Percentiles rank a stretch among this genome's conserved stretches.
phyloP scores from a whole-genome alignment of 306 rosid species.

The Myrica gale region DNA sequence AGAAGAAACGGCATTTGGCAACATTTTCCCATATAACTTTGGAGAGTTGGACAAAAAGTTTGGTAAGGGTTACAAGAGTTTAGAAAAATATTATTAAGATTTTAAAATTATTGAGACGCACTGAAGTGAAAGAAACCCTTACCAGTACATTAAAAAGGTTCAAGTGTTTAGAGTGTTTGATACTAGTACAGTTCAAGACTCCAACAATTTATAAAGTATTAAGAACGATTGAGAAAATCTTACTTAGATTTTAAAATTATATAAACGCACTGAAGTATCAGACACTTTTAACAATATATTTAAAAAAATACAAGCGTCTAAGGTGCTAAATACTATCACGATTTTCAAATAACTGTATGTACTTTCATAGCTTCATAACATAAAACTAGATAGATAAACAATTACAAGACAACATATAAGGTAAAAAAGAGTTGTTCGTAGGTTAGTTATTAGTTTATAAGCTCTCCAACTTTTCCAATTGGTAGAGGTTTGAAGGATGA shows the following conservation, averaged over 20 bases:
- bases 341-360: too few species aligned
- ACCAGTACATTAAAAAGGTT: background rate
- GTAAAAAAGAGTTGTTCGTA: background rate
- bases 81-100: background rate
- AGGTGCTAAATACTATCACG: background rate
- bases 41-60: too few species aligned
- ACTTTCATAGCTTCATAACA: background rate
- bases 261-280: background rate
- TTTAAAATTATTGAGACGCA: background rate
- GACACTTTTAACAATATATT: background rate
- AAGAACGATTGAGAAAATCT: too few species aligned
- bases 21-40: too few species aligned
- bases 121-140: background rate
- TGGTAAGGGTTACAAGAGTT: too few species aligned
- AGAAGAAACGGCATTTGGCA: too few species aligned
- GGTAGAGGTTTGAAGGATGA: background rate
- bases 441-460: background rate
- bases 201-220: too few species aligned
- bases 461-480: background rate
- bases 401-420: background rate
- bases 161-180: background rate
- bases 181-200: background rate
- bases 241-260: too few species aligned
- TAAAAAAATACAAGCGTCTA: background rate
- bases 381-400: background rate